A percentile compares a stretch with the other conserved stretches of the same genome.
These are phyloP conservation scores for Ophiostoma populinum DNA, from an alignment of 2,329 filamentous ascomycete genomes.

Conservation along the genomic window DNA sequence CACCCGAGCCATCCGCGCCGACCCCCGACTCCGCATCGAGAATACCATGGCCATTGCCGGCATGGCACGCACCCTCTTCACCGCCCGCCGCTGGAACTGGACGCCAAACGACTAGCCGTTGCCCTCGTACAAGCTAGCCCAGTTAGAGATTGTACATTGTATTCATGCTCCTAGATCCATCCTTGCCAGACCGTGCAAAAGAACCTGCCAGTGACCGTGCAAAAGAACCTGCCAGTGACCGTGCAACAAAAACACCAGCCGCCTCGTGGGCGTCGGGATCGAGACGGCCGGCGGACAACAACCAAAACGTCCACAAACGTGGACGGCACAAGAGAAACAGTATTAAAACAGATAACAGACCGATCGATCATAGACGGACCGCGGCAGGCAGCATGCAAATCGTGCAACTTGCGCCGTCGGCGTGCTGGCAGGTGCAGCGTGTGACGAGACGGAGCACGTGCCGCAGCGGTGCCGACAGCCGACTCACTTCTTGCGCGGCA, in stretches of 20 bases:
- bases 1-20: constrained; percentile 30
- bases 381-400: too few species aligned
- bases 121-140: not conserved
- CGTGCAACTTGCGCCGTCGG: too few species aligned
- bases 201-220: not conserved
- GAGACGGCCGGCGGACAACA: too few species aligned
- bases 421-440: too few species aligned
- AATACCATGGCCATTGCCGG: constrained; percentile 31
- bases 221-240: too few species aligned
- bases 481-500: constrained; percentile 30
- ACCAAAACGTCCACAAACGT: too few species aligned
- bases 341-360: too few species aligned
- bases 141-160: not conserved
- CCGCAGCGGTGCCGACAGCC: too few species aligned
- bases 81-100: constrained; percentile 41
- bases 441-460: too few species aligned
- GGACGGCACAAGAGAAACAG: too few species aligned
- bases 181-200: constrained; percentile 1
- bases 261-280: too few species aligned
- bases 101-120: constrained; percentile 26
- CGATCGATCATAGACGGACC: not conserved
- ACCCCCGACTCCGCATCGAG: constrained; percentile 31
- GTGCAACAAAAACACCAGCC: not conserved
- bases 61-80: constrained; percentile 36
- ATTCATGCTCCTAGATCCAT: constrained; percentile 7